Percentiles rank a stretch among this genome's conserved stretches.
Evolutionary conservation across 257 asterid species (phyloP).

Genomic region (Ilex asprella): DNA sequence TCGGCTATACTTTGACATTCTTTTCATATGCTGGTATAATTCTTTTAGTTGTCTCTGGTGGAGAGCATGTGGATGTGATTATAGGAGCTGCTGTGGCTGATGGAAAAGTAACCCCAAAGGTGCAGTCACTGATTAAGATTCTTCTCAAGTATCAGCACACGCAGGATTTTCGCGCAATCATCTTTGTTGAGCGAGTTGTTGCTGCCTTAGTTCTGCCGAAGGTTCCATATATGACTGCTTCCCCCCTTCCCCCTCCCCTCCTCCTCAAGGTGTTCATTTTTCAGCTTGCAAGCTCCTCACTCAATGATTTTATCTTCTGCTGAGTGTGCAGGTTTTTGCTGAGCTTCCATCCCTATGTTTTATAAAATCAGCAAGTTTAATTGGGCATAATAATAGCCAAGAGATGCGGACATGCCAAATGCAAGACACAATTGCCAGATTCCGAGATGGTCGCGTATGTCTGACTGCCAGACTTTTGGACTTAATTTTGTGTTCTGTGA

Average conservation of each 20-base stretch:
- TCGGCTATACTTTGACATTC: conserved; percentile 6
- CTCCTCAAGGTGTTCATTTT: conserved; percentile 1
- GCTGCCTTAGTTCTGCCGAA: conserved; percentile 97
- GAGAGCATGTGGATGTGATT: conserved; percentile 93
- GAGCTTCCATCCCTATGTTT: conserved; percentile 93
- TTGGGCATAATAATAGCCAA: conserved; percentile 95
- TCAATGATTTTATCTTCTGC: conserved; percentile 13
- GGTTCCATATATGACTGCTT: conserved; percentile 32
- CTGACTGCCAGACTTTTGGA: conserved; percentile 10
- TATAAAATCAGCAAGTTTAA: conserved; percentile 87
- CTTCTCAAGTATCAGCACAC: conserved; percentile 89
- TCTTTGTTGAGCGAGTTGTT: conserved; percentile 96
- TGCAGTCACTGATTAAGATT: conserved; percentile 85
- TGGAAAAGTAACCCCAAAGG: conserved; percentile 99
- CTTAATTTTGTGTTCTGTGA: conserved; percentile 2
- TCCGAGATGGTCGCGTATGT: conserved; percentile 98
- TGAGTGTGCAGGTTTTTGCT: conserved; percentile 58
- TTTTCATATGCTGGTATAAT: conserved; percentile 19
- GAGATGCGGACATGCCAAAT: conserved; percentile 95
- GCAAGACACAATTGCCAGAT: conserved; percentile 93
- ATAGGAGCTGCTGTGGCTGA: conserved; percentile 99
- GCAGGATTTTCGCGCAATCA: conserved; percentile 92
- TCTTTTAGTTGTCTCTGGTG: conserved; percentile 83
- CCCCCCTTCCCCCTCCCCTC: conserved; percentile 3
- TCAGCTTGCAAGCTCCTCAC: conserved; percentile 16